Base-by-base conservation (phyloP, 1,284 basidiomycete genomes). In the Puccinia hordei region DNA sequence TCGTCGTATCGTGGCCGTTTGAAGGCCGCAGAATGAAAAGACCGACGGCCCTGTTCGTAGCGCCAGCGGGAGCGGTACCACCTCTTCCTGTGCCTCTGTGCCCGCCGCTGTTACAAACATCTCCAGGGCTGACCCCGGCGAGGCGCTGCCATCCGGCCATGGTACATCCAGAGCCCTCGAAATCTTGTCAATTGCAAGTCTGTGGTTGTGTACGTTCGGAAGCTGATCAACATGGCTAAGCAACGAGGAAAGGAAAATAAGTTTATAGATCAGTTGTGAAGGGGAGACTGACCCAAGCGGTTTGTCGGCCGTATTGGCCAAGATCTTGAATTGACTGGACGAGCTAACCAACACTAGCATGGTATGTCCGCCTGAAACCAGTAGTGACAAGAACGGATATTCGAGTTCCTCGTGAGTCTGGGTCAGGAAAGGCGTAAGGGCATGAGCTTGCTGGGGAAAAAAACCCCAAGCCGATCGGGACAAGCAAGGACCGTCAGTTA, bases 311-410 rank as follows among this genome's bases (percentile, higher is more conserved):
- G 92, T 93, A 6, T 90, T 91, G 0, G 92, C 91, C 33, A 98
- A 87, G 69, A 93, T 90, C 81, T 87, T 87, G 85, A 93, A 96
- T 0, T 87, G 86, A 3, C 87, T 87, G 27, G 86, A 85, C 0
- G 90, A 90, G 0, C 85, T 87, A 0, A 91, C 92, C 13, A 95
- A 90, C 0, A 97, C 88, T 30, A 97, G 88, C 65, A 96, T 88
- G 0, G 95, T 95, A 85, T 98, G 95, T 0, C 95, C 95, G 27
- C 95, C 95, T 0, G 93, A 94, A 71, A 95, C 88, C 33, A 98
- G 88, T 15, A 97, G 88, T 0, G 92, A 92, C 51, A 97, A 88
- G 87, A 95, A 97, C 0, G 95, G 95, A 84, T 92, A 97, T 17
- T 84, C 83, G 0, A 93, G 93, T 5, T 87, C 87, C 24, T 87